Percentiles rank a stretch among this genome's conserved stretches.
Conservation (phyloP, 169 alveolate species). For the Cryptosporidium xiaoi region DNA sequence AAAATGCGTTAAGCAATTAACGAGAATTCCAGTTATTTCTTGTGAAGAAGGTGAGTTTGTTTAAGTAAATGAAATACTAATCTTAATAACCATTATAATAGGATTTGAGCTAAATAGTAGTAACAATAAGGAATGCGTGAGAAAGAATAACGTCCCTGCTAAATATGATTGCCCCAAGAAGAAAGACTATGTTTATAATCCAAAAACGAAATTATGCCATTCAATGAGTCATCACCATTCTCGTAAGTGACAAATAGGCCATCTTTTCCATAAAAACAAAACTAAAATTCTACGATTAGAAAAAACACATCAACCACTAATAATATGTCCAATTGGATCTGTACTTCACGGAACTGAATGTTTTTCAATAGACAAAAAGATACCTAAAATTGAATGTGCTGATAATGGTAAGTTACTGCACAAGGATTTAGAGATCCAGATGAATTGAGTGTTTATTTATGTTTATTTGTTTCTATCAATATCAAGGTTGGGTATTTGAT, state of each 20-base stretch:
- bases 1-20: slow-evolving; percentile 30
- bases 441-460: not conserved
- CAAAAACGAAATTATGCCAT: slow-evolving; percentile 61
- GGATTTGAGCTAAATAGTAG: slow-evolving; percentile 9
- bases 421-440: not conserved
- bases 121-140: slow-evolving; percentile 21
- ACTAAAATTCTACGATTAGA: not conserved
- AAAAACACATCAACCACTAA: slow-evolving; percentile 52
- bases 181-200: slow-evolving; percentile 65
- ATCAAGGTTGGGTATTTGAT: slow-evolving; percentile 55
- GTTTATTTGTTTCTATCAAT: not conserved
- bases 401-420: slow-evolving; percentile 40
- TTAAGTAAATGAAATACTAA: not conserved
- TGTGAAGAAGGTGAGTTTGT: slow-evolving; percentile 23
- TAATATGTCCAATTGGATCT: slow-evolving; percentile 64
- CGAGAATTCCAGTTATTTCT: slow-evolving; percentile 39
- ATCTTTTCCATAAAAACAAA: not conserved
- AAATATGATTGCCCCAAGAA: slow-evolving; percentile 70
- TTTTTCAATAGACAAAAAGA: slow-evolving; percentile 6
- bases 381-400: slow-evolving; percentile 43
- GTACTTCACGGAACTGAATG: slow-evolving; percentile 41
- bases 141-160: slow-evolving; percentile 30
- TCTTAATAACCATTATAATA: not conserved
- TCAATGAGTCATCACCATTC: slow-evolving; percentile 70
- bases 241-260: slow-evolving; percentile 24